Base-by-base conservation (phyloP, 164 flowering plant genomes). In the Tetrastigma voinierianum region DNA sequence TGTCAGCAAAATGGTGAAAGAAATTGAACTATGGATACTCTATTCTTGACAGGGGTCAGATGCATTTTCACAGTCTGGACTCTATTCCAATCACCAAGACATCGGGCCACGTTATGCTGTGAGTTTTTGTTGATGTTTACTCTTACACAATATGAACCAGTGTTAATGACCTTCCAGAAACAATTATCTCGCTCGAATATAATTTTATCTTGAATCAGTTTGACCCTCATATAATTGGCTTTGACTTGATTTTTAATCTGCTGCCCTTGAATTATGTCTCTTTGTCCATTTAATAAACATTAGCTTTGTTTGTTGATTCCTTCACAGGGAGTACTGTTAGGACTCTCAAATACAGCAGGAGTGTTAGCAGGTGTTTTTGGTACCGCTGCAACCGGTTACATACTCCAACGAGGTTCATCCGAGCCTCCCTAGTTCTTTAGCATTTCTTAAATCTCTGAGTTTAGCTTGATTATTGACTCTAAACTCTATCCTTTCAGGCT, bases 321-420 rank as follows among this genome's bases (percentile, higher is more conserved):
- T 56, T 54, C n/a, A 40, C 82, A 91, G 98, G 98, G 98, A 63
- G 93, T 91, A 52, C 76, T 94, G 64, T 71, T 91, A 65, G 98
- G 98, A 52, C 78, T 91, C 18, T 91, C 98, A 62, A 95, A 95
- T 70, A 95, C 98, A 2, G 98, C 98, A 10, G 98, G 98, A 61
- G 98, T 91, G 64, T 93, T 95, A 32, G 98, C 97, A 53, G 98
- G 97, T 67, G 97, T 95, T 71, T 84, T 95, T 71, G 98, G 96
- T 24, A 95, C 98, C 21, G 97, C 97, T 65, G 96, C 92, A 53
- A 95, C 98, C 4, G 98, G 98, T 64, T 90, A 84, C 82, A 95
- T 95, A 59, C 96, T 95, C 73, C 96, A 91, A 78, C 77, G 79
- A 73, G 97, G 98, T 88, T 75, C 40, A 63, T 49, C 18, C 64